Evolutionary conservation across 2,329 filamentous ascomycete genomes (phyloP).

Genomic region (Calycina marina): DNA sequence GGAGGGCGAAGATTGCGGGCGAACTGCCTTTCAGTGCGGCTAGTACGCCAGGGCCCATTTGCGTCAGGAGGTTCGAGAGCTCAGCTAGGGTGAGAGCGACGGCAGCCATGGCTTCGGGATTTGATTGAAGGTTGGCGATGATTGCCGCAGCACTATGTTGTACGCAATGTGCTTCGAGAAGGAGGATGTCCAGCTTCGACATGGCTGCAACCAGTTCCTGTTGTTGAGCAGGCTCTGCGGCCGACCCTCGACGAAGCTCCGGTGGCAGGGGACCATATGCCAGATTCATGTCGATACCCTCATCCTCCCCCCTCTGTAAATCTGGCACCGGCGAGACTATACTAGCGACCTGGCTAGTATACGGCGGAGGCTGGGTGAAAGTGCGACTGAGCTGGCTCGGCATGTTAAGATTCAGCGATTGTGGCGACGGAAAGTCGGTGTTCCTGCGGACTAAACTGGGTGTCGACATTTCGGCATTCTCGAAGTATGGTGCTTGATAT

Average conservation of each 20-base stretch:
- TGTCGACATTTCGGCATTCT: conserved; percentile 9
- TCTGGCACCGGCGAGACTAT: conserved; percentile 10
- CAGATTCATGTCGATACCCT: conserved; percentile 72
- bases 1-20: conserved; percentile 71
- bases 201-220: conserved; percentile 53
- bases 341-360: conserved; percentile 7
- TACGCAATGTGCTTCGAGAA: conserved; percentile 79
- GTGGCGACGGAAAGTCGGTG: conserved; percentile 12
- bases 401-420: not conserved
- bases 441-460: conserved; percentile 14
- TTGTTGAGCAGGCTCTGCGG: conserved; percentile 21
- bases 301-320: conserved; percentile 8
- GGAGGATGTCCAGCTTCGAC: conserved; percentile 56
- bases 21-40: conserved; percentile 63
- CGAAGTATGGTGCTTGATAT: conserved; percentile 14
- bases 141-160: conserved; percentile 73
- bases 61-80: conserved; percentile 66
- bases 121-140: conserved; percentile 67
- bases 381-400: conserved; percentile 6
- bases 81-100: conserved; percentile 88
- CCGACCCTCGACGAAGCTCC: conserved; percentile 30
- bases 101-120: conserved; percentile 82
- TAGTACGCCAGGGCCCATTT: conserved; percentile 73
- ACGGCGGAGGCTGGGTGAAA: conserved; percentile 10
- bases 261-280: conserved; percentile 77